Evolutionary conservation across 2,329 filamentous ascomycete species (phyloP), one percentile per base, ranked within the genome.

Genomic region (Pseudocercospora macadamiae): DNA sequence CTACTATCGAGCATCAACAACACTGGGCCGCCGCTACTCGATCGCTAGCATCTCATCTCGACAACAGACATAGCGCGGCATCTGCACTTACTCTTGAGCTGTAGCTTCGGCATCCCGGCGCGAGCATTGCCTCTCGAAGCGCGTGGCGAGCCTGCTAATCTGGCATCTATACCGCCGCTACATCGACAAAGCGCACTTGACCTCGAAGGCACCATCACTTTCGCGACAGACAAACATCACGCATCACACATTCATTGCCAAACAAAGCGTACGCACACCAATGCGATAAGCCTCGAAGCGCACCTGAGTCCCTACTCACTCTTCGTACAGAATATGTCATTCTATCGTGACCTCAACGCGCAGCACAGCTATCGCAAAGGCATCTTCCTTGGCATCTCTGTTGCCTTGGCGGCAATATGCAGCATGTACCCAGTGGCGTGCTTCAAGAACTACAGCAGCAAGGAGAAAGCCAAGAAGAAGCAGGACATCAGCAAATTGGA

Each of bases 371-470:
- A 71, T 51, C 70, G 70, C 47, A 69, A 70, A 49, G 66, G 63
- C 2, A 65, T 73, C 23, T 74, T 74, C 57, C 61, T 73, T 32
- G 51, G 62, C 28, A 66, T 64, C 14, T 64, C 70, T 3, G 49
- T 74, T 3, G 62, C 58, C n/a, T 59, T 68, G 23, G 72, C 71
- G 19, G 70, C 66, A 63, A 45, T 71, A 64, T 75, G 73, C 70
- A 73, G 71, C 61, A 45, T 72, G 44, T 71, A 72, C 55, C 72
- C 72, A 12, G 39, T 71, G 45, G 66, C 66, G 54, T 73, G 72
- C 57, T 74, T 73, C 68, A 68, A 73, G 66, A 69, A 69, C 52
- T 69, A 69, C 69, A 72, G 69, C 62, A 64, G 60, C 60, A 71
- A 71, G 48, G 66, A 71, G 61, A 67, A 64, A 49, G 54, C 58